These are phyloP conservation scores for Leccinum olivaceopallidum DNA, from an alignment of 768 basidiomycete species.

Conservation along the genomic window DNA sequence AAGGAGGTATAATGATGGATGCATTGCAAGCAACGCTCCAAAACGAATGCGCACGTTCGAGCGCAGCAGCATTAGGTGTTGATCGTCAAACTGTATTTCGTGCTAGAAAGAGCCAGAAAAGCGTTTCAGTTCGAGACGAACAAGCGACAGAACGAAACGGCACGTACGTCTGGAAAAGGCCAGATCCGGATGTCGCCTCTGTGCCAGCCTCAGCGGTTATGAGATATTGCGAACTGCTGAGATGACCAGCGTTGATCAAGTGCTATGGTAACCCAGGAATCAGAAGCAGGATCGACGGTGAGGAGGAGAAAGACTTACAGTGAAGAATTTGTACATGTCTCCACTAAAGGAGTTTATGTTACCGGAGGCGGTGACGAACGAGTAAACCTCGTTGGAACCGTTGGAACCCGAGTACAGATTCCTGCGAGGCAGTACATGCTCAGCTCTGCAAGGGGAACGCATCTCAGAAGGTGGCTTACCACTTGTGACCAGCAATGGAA, in stretches of 20 bases:
- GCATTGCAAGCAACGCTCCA: not conserved
- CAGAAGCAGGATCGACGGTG: not conserved
- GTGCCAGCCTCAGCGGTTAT: slow-evolving; percentile 61
- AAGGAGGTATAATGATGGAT: not conserved
- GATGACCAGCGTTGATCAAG: slow-evolving; percentile 44
- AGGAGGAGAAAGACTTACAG: slow-evolving; percentile 30
- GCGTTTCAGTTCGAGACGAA: not conserved
- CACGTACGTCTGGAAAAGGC: slow-evolving; percentile 53
- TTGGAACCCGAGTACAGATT: slow-evolving; percentile 57
- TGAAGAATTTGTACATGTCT: slow-evolving; percentile 55
- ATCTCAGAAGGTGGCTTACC: slow-evolving; percentile 34
- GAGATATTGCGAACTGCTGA: slow-evolving; percentile 56
- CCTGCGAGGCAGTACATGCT: slow-evolving; percentile 34
- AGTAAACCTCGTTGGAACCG: slow-evolving; percentile 51
- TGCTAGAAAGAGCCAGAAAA: slow-evolving; percentile 28
- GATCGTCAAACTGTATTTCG: slow-evolving; percentile 47
- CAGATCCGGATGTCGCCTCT: slow-evolving; percentile 60
- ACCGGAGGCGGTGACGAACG: slow-evolving; percentile 43
- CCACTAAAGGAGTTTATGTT: slow-evolving; percentile 49
- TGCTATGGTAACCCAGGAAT: slow-evolving; percentile 40
- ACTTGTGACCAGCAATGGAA: slow-evolving; percentile 48
- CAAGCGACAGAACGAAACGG: not conserved
- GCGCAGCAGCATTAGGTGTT: slow-evolving; percentile 30
- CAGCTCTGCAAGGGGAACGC: not conserved
- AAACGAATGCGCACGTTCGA: not conserved